Evolutionary conservation across 768 basidiomycete genomes (phyloP).

Genomic region (Psilocybe cyanescens): DNA sequence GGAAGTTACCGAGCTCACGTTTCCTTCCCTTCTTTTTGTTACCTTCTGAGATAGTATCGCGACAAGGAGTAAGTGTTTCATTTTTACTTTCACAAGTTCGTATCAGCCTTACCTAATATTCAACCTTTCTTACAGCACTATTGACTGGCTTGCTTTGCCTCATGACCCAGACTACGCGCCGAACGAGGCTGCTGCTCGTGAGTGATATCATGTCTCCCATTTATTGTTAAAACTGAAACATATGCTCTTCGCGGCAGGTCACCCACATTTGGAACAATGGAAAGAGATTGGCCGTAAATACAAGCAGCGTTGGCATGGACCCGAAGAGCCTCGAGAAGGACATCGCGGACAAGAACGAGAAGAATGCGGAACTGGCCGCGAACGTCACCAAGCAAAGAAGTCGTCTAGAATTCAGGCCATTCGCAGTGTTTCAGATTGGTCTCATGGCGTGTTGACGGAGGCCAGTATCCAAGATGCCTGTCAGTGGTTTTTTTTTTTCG

Average conservation of each 20-base stretch:
- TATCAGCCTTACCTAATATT: background rate
- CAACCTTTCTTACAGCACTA: conserved; percentile 38
- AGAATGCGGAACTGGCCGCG: background rate
- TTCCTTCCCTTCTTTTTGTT: background rate
- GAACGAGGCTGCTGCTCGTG: conserved; percentile 67
- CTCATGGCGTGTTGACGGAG: conserved; percentile 88
- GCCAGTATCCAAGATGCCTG: conserved; percentile 94
- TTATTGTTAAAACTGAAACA: too few relatives aligned
- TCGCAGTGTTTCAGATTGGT: conserved; percentile 92
- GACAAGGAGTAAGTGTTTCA: conserved; percentile 47
- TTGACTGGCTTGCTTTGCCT: conserved; percentile 79
- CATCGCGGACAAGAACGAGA: background rate
- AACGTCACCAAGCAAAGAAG: conserved; percentile 44
- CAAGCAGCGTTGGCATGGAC: conserved; percentile 65
- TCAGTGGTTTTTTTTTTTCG: conserved; percentile 40
- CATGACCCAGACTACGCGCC: conserved; percentile 66
- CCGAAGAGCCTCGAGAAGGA: background rate
- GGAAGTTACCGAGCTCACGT: background rate
- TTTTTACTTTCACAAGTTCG: background rate
- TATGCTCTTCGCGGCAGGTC: conserved; percentile 36
- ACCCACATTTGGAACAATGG: conserved; percentile 73
- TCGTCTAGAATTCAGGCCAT: conserved; percentile 79
- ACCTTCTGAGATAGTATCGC: conserved; percentile 34
- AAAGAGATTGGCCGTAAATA: conserved; percentile 59
- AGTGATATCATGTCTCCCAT: conserved; percentile 13